A percentile compares a stretch with the other conserved stretches of the same genome.
These are phyloP conservation scores for Geotrichum ghanense DNA, from an alignment of 805 yeast species.

Conservation along the genomic window DNA sequence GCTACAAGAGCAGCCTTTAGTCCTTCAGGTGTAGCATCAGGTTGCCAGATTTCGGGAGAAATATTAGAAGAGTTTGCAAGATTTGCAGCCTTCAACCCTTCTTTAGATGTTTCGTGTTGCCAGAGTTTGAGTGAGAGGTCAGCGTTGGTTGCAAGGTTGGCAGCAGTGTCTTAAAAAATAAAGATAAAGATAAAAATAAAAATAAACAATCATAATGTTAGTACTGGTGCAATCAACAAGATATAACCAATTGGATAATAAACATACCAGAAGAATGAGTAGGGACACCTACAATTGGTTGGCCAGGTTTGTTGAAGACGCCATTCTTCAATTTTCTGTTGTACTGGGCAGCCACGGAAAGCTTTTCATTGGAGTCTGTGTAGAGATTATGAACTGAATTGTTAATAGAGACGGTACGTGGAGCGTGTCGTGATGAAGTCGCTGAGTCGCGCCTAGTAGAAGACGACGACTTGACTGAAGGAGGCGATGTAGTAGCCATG, in stretches of 20 bases:
- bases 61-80: conserved; percentile 21
- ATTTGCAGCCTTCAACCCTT: conserved; percentile 27
- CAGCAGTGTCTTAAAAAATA: conserved; percentile 17
- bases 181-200: too few relatives aligned
- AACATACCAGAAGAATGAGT: conserved; percentile 16
- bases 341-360: conserved; percentile 24
- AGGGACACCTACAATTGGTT: conserved; percentile 28
- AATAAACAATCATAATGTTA: too few relatives aligned
- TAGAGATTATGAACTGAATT: neutral
- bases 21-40: conserved; percentile 38
- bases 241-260: too few relatives aligned
- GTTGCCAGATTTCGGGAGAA: conserved; percentile 26
- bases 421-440: neutral
- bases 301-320: conserved; percentile 24
- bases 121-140: conserved; percentile 26
- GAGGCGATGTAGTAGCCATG: neutral
- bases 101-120: conserved; percentile 20
- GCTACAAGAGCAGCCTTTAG: conserved; percentile 43
- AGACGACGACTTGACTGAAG: neutral
- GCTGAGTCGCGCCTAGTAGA: neutral
- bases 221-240: too few relatives aligned
- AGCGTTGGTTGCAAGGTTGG: conserved; percentile 22
- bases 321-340: conserved; percentile 25
- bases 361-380: neutral
- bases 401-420: neutral